A percentile compares a stretch with the other conserved stretches of the same genome.
phyloP scores from a whole-genome alignment of 1,284 basidiomycete species.

The Cutaneotrichosporon mucoides region DNA sequence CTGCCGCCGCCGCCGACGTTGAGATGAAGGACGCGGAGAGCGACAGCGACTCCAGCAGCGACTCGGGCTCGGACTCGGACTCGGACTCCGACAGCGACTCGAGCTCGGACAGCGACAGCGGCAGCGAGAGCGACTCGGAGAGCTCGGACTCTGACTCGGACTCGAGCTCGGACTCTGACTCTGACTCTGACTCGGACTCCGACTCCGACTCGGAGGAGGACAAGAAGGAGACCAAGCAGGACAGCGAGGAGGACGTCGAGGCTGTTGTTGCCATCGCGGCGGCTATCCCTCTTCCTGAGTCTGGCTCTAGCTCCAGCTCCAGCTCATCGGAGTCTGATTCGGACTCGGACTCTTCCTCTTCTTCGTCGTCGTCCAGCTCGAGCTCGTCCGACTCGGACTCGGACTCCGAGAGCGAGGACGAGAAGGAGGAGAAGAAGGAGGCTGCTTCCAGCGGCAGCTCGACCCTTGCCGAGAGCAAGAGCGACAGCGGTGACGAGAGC shows the following conservation, averaged over 20 bases:
- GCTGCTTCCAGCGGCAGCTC: background rate
- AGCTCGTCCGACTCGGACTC: no score
- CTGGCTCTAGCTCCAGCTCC: background rate
- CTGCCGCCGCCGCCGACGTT: slow-evolving; percentile 13
- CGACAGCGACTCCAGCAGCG: no score
- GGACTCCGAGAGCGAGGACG: no score
- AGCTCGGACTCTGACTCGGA: slow-evolving; percentile 18
- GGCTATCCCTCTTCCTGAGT: slow-evolving; percentile 4
- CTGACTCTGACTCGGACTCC: slow-evolving; percentile 13
- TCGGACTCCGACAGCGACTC: slow-evolving; percentile 22
- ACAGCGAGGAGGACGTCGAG: background rate
- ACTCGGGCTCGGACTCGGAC: background rate
- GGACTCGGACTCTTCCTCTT: slow-evolving; percentile 7
- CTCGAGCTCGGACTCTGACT: slow-evolving; percentile 18
- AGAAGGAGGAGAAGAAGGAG: no score
- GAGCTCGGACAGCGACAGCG: slow-evolving; percentile 16
- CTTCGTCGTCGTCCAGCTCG: slow-evolving; percentile 12
- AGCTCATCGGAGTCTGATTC: no score
- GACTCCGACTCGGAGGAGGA: background rate
- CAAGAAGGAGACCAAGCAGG: slow-evolving; percentile 6
- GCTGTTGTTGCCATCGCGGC: background rate
- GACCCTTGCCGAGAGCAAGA: slow-evolving; percentile 2
- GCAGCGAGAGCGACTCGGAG: slow-evolving; percentile 17
- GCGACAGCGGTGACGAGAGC: slow-evolving; percentile 14
- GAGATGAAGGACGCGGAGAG: slow-evolving; percentile 19